phyloP scores from a whole-genome alignment of 208 protist species.

The Acanthamoeba healyi region DNA sequence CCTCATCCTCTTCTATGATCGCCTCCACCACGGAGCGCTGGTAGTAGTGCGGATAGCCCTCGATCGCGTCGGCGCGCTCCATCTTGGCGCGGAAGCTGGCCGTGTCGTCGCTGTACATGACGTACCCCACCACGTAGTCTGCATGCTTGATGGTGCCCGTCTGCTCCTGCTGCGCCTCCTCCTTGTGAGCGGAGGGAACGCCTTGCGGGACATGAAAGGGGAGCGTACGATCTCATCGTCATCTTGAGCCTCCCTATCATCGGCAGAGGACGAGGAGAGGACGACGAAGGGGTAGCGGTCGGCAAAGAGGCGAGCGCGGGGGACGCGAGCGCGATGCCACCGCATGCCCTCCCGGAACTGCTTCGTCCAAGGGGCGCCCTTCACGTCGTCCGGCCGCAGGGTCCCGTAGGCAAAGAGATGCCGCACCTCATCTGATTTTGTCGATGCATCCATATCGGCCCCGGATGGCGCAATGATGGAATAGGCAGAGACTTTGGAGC shows the following conservation, averaged over 20 bases:
- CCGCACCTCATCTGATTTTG: background rate
- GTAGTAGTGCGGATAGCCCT: constrained; percentile 44
- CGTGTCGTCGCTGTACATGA: background rate
- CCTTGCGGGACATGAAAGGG: no score
- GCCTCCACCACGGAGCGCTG: constrained; percentile 36
- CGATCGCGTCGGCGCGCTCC: background rate
- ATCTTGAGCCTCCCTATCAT: background rate
- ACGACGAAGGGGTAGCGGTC: constrained; percentile 58
- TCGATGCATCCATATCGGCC: no score
- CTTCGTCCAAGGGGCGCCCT: constrained; percentile 18
- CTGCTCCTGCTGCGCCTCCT: background rate
- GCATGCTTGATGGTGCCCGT: background rate
- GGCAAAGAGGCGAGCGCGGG: background rate
- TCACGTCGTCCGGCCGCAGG: constrained; percentile 15
- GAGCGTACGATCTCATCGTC: no score
- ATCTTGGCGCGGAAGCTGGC: background rate
- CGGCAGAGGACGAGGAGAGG: no score
- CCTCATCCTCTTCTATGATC: background rate
- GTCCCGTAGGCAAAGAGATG: constrained; percentile 26
- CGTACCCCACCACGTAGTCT: constrained; percentile 16
- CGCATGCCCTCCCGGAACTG: background rate
- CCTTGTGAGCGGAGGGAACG: background rate
- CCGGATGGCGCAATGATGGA: no score
- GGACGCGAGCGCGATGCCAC: background rate
- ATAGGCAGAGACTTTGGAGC: no score